phyloP scores from a whole-genome alignment of 2,329 filamentous ascomycete species.

The Diplocarpon mali region DNA sequence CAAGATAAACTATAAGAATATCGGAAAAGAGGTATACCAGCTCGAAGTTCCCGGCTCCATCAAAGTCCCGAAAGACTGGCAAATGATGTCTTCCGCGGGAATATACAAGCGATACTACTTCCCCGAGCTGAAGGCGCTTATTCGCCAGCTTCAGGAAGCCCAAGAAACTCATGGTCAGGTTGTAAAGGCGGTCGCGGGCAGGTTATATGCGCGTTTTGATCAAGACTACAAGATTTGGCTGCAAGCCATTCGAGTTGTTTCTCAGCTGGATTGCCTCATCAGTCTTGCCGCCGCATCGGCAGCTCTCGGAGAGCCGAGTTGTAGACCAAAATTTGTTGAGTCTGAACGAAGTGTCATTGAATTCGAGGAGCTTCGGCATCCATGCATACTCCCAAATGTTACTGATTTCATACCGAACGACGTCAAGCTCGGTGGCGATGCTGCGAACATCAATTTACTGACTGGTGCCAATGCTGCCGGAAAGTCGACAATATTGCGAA shows the following conservation, averaged over 20 bases:
- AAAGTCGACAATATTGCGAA: conserved; percentile 90
- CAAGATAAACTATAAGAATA: conserved; percentile 61
- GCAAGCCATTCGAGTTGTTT: conserved; percentile 76
- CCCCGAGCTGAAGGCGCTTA: conserved; percentile 66
- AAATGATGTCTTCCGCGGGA: conserved; percentile 90
- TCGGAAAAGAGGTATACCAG: conserved; percentile 96
- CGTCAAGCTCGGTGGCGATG: conserved; percentile 70
- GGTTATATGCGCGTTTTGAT: conserved; percentile 84
- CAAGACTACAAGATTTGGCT: conserved; percentile 79
- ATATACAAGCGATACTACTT: conserved; percentile 93
- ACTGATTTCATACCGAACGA: conserved; percentile 96
- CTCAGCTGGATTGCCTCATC: conserved; percentile 90
- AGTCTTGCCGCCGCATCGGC: conserved; percentile 83
- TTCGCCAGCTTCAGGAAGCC: conserved; percentile 82
- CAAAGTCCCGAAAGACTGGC: conserved; percentile 80
- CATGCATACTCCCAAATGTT: conserved; percentile 82
- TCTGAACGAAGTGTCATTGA: conserved; percentile 78
- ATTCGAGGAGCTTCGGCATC: conserved; percentile 85
- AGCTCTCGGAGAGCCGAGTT: conserved; percentile 75
- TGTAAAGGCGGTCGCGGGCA: conserved; percentile 69
- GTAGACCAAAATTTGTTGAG: conserved; percentile 79
- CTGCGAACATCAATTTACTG: conserved; percentile 76
- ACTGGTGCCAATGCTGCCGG: conserved; percentile 96
- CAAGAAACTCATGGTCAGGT: conserved; percentile 91
- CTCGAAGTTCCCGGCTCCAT: conserved; percentile 76